Conservation (phyloP, 345 rosid genomes). For the Arabis alpina region DNA sequence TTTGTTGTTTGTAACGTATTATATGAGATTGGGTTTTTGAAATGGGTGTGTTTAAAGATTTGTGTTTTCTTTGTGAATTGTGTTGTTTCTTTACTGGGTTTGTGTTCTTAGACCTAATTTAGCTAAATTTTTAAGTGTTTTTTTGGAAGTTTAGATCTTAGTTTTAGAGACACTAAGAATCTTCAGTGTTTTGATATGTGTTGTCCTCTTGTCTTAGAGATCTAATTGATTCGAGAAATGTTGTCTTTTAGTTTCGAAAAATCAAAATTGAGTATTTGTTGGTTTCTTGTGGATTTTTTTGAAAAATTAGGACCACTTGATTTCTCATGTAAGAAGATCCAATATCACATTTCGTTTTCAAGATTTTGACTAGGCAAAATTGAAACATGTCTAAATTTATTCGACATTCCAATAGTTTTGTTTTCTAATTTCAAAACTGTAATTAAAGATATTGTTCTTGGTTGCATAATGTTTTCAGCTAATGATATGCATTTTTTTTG, state of each 20-base stretch:
- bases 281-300: too few relatives aligned
- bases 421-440: neutral
- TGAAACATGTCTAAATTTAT: slow-evolving; percentile 6
- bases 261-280: neutral
- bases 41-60: slow-evolving; percentile 28
- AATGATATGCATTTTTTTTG: slow-evolving; percentile 14
- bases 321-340: slow-evolving; percentile 38
- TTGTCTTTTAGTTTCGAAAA: slow-evolving; percentile 18
- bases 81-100: slow-evolving; percentile 28
- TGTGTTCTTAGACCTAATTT: slow-evolving; percentile 1
- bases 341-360: slow-evolving; percentile 43
- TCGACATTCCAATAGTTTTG: neutral
- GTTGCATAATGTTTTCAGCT: slow-evolving; percentile 2
- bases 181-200: slow-evolving; percentile 4
- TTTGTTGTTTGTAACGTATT: slow-evolving; percentile 25
- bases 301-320: slow-evolving; percentile 32
- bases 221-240: slow-evolving; percentile 32
- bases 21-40: neutral
- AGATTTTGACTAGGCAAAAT: slow-evolving; percentile 28
- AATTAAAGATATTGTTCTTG: neutral
- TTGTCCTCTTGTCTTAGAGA: slow-evolving; percentile 25
- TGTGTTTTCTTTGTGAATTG: slow-evolving; percentile 1
- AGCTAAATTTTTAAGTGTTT: slow-evolving; percentile 3
- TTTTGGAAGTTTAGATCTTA: slow-evolving; percentile 48
- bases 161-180: neutral